Evolutionary conservation across 2,329 filamentous ascomycete species (phyloP).

Genomic region (Venturia carpophila): DNA sequence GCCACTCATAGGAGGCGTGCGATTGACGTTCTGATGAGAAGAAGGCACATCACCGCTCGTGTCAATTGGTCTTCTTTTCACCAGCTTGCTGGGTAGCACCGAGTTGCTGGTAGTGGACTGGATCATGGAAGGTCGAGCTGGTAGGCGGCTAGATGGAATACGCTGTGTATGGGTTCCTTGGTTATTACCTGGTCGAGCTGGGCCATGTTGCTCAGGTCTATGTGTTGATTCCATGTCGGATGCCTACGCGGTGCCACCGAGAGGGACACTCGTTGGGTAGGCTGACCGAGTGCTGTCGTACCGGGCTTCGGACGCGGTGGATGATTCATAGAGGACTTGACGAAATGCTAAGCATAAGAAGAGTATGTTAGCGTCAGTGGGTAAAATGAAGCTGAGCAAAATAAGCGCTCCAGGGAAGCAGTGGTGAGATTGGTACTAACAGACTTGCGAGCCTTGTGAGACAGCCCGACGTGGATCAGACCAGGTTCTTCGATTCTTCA

Average conservation of each 20-base stretch:
- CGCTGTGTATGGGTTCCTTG: not conserved
- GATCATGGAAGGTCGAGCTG: conserved; percentile 9
- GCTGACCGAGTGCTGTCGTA: conserved; percentile 27
- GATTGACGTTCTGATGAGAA: conserved; percentile 24
- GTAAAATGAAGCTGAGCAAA: not conserved
- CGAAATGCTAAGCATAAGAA: not conserved
- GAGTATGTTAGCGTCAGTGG: not conserved
- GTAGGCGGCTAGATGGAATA: conserved; percentile 13
- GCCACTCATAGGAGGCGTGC: not conserved
- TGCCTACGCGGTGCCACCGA: conserved; percentile 30
- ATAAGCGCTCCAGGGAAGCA: not conserved
- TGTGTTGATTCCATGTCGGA: conserved; percentile 34
- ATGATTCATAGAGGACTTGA: conserved; percentile 30
- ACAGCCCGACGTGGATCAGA: not conserved
- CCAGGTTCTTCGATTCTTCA: conserved; percentile 1
- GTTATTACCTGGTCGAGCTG: not conserved
- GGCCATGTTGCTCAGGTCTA: conserved; percentile 30
- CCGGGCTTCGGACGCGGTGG: conserved; percentile 28
- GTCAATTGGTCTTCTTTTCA: conserved; percentile 7
- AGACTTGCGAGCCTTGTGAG: conserved; percentile 1
- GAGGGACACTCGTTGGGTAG: conserved; percentile 25
- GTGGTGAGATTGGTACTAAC: conserved; percentile 7
- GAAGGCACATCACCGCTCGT: conserved; percentile 26
- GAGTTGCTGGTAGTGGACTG: conserved; percentile 27
- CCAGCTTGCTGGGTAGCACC: conserved; percentile 24